Base-by-base conservation (phyloP, 2,329 filamentous ascomycete species). In the Monilinia aucupariae region DNA sequence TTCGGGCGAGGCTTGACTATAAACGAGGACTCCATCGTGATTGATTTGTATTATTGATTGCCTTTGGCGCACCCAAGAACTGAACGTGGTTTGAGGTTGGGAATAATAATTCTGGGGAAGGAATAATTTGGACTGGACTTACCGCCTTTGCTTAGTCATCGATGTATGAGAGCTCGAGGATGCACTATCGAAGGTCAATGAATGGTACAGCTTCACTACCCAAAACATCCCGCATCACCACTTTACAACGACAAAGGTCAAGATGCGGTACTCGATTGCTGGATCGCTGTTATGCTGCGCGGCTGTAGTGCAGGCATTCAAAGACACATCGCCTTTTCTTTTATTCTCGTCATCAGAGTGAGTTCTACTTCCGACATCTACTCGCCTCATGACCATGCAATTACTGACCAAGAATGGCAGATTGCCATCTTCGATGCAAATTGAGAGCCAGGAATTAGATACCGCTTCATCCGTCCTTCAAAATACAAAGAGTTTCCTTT, bases 321-420 rank as follows among this genome's bases (percentile, higher is more conserved):
- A 85, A 67, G 88, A 96, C 76, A 91, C 92, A 2, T 92, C 91
- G 61, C 93, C 94, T 22, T 94, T 96, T 76, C 83, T 96, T 74
- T 79, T 97, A 68, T 88, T 96, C 75, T 97, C 93, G 39, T 93
- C 69, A n/a, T 69, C 68, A 8, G 61, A 64, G 70, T 73, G 69
- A 37, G 70, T 65, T 56, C 25, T 20, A 10, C n/a, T 48, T 54
- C 63, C 43, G 59, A 51, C 48, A 39, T 8, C 30, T n/a, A 39
- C 34, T 37, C 49, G 27, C 22, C 34, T 43, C 25, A 25, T 58
- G 15, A 22, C 30, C 27, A 20, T 13, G 27, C 37, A 61, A 27
- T 34, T 15, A 61, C 58, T 64, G 32, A 62, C 49, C 32, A 10
- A 52, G 27, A n/a, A 56, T 58, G 34, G 49, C 54, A 71, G 68